Evolutionary conservation across 495 filamentous ascomycete genomes (phyloP).

Genomic region (Penicillium dipodomyicola): DNA sequence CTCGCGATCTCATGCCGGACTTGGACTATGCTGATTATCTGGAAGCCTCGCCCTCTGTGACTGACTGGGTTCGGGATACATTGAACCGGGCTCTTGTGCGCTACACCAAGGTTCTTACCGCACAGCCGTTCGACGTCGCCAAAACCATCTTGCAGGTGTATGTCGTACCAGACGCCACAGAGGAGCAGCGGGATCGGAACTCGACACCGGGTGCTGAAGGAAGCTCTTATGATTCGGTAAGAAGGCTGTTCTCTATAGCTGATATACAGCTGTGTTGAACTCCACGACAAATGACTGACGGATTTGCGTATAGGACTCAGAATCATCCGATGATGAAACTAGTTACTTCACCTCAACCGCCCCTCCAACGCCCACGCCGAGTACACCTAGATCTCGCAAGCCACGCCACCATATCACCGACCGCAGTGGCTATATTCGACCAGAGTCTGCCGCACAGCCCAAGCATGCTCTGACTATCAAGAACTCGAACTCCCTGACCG

Average conservation of each 20-base stretch:
- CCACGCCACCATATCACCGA: slow-evolving; percentile 47
- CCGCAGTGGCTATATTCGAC: slow-evolving; percentile 48
- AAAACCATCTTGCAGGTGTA: slow-evolving; percentile 88
- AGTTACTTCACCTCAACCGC: slow-evolving; percentile 79
- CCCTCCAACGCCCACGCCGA: slow-evolving; percentile 56
- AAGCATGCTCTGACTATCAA: slow-evolving; percentile 67
- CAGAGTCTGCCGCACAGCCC: slow-evolving; percentile 35
- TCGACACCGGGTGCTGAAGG: slow-evolving; percentile 29
- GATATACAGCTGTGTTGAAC: not conserved
- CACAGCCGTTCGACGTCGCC: slow-evolving; percentile 96
- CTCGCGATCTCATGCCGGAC: slow-evolving; percentile 79
- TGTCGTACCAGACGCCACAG: slow-evolving; percentile 41
- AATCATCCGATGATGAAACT: slow-evolving; percentile 74
- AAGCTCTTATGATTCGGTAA: slow-evolving; percentile 39
- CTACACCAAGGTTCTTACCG: slow-evolving; percentile 76
- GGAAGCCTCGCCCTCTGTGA: slow-evolving; percentile 69
- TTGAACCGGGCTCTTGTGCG: slow-evolving; percentile 81
- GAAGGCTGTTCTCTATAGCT: slow-evolving; percentile 14
- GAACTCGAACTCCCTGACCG: slow-evolving; percentile 68
- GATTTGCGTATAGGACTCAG: slow-evolving; percentile 27
- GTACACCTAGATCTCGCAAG: slow-evolving; percentile 49
- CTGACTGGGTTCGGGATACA: slow-evolving; percentile 67
- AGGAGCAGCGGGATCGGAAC: slow-evolving; percentile 34
- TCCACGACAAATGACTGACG: slow-evolving; percentile 8
- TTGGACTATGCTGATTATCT: slow-evolving; percentile 88